Evolutionary conservation across 768 basidiomycete genomes (phyloP).

Genomic region (Agrocybe praecox): DNA sequence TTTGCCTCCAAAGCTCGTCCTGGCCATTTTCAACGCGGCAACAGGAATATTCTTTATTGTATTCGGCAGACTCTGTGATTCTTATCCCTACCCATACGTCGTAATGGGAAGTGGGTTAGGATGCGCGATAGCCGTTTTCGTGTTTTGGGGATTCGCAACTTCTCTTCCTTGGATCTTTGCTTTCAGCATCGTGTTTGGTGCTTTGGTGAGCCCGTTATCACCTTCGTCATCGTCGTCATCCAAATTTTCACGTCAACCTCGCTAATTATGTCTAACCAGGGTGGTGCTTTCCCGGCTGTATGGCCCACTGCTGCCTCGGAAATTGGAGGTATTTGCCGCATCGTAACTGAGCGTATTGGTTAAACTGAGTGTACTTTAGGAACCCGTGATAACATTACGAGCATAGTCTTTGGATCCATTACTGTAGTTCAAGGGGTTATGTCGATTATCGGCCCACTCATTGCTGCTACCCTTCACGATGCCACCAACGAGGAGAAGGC

Average conservation of each 20-base stretch:
- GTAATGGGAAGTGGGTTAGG: slow-evolving; percentile 8
- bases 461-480: slow-evolving; percentile 5
- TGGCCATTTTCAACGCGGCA: slow-evolving; percentile 9
- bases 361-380: background rate
- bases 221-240: too few species aligned
- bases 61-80: slow-evolving; percentile 10
- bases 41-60: slow-evolving; percentile 9
- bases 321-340: slow-evolving; percentile 4
- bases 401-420: slow-evolving; percentile 2
- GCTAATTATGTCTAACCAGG: background rate
- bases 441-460: slow-evolving; percentile 2
- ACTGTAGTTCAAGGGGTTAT: slow-evolving; percentile 4
- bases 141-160: slow-evolving; percentile 10
- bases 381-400: slow-evolving; percentile 4
- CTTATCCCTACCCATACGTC: slow-evolving; percentile 11
- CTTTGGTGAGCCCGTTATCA: slow-evolving; percentile 1
- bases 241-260: background rate
- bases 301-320: slow-evolving; percentile 14
- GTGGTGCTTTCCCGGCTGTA: slow-evolving; percentile 6
- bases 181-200: slow-evolving; percentile 9
- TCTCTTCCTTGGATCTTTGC: slow-evolving; percentile 11
- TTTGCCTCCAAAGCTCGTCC: slow-evolving; percentile 4
- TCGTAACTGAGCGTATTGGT: too few species aligned
- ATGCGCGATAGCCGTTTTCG: slow-evolving; percentile 7
- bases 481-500: background rate